Evolutionary conservation across 2,329 filamentous ascomycete species (phyloP).

Genomic region (Chrysosporium keratinophilum): DNA sequence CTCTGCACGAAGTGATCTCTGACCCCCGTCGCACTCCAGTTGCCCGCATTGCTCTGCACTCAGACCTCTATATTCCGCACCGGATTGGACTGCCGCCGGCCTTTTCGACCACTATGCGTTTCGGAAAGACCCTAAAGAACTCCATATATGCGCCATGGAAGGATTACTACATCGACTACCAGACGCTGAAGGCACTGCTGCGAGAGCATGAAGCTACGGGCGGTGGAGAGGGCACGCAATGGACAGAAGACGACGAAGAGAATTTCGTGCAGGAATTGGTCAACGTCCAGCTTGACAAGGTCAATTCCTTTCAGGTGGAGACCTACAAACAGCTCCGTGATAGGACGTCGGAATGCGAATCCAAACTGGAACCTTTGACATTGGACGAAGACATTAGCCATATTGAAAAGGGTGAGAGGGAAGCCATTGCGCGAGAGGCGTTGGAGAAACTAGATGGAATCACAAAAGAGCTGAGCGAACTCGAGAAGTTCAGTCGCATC

Average conservation of each 20-base stretch:
- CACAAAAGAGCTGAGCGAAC: conserved; percentile 78
- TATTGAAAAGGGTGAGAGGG: conserved; percentile 32
- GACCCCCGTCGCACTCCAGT: neutral
- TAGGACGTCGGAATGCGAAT: conserved; percentile 60
- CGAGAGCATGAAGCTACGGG: conserved; percentile 57
- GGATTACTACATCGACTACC: conserved; percentile 90
- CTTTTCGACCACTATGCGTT: conserved; percentile 57
- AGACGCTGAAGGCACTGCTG: conserved; percentile 79
- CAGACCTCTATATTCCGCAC: neutral
- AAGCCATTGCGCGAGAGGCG: conserved; percentile 55
- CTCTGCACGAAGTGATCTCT: too few species aligned
- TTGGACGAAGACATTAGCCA: conserved; percentile 28
- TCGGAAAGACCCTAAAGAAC: conserved; percentile 75
- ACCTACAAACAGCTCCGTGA: conserved; percentile 75
- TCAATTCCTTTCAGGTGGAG: conserved; percentile 75
- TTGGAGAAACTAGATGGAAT: conserved; percentile 61
- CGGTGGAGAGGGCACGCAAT: conserved; percentile 47
- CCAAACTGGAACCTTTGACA: conserved; percentile 51
- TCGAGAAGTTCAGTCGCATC: conserved; percentile 89
- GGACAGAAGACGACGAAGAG: conserved; percentile 92
- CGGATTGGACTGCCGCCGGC: neutral
- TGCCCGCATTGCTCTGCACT: neutral
- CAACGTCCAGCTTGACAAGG: conserved; percentile 90
- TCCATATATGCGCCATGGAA: conserved; percentile 81
- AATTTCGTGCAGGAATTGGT: conserved; percentile 90